Conservation (phyloP, 495 filamentous ascomycete species). For the Chaetomium cochliodes region DNA sequence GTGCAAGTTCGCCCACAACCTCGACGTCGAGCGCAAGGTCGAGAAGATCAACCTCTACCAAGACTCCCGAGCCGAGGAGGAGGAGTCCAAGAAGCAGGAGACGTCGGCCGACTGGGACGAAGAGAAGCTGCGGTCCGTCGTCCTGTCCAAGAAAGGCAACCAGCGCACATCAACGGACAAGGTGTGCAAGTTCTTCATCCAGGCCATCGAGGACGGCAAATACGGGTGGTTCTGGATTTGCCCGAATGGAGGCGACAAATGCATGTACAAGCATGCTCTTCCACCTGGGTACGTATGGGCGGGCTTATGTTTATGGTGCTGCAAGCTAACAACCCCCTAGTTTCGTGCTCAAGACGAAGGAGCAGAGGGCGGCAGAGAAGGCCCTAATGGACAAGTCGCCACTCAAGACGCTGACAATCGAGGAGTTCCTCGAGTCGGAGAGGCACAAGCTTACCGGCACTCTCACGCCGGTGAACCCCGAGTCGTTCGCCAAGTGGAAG, state of each 20-base stretch:
- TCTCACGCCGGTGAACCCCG: conserved; percentile 87
- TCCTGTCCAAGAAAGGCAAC: conserved; percentile 95
- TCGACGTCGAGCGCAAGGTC: conserved; percentile 81
- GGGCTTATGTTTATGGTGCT: background rate
- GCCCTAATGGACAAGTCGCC: conserved; percentile 96
- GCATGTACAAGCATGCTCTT: conserved; percentile 96
- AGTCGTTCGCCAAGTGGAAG: conserved; percentile 95
- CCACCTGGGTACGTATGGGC: conserved; percentile 72
- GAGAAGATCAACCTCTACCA: conserved; percentile 91
- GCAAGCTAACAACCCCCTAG: conserved; percentile 48
- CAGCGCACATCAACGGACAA: conserved; percentile 95
- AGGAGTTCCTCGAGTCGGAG: conserved; percentile 96
- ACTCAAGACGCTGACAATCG: conserved; percentile 87
- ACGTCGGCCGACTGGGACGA: conserved; percentile 97
- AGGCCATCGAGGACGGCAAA: conserved; percentile 95
- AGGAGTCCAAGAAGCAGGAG: conserved; percentile 84
- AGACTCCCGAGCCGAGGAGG: conserved; percentile 73
- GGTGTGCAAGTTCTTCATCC: conserved; percentile 98
- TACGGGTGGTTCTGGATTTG: conserved; percentile 99
- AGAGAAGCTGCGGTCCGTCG: conserved; percentile 86
- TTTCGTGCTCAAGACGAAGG: conserved; percentile 96
- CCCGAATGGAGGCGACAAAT: conserved; percentile 95
- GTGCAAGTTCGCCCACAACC: conserved; percentile 96
- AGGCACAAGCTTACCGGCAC: conserved; percentile 87
- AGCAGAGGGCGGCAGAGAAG: conserved; percentile 94